Base-by-base conservation (phyloP, 1,139 yeast genomes). In the Suhomyces bribrorum region DNA sequence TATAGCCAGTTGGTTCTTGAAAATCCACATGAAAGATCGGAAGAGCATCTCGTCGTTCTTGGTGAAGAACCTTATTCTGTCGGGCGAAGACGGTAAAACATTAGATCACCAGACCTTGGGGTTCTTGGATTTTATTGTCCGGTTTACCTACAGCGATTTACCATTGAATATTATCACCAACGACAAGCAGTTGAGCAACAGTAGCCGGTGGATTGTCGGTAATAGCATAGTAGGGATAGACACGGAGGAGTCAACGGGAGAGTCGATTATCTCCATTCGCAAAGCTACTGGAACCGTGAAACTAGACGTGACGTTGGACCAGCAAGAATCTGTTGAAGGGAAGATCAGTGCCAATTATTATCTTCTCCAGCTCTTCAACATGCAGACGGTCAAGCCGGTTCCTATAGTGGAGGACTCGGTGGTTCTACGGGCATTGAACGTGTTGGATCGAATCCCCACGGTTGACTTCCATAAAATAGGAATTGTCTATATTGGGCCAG, bases 381-480 rank as follows among this genome's bases (percentile, higher is more conserved):
- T 52, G 16, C 42, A 41, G 3, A 44, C 41, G 7, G 34, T 49
- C 7, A 67, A 66, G 41, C 75, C 76, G 2, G 45, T 68, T 3
- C 69, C 75, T 0, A 47, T 70, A 7, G 47, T 72, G 12, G 72
- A 68, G 17, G 86, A 81, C 41, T 58, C 79, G 0, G 61, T 74
- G 1, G 69, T 79, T 0, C 56, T 61, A 7, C 68, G 95, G 29
- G 86, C 92, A 0, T 55, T 88, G 20, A 60, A 75, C 3, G 73
- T 83, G 5, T 68, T 88, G 44, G 96, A 88, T 54, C 63, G 90
- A 14, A 80, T 86, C 2, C 95, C 96, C 0, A 81, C 83, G 7
- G 86, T 85, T 8, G 86, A 83, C 37, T 83, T 83, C 50, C 89
- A 83, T 58, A 88, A 87, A 56, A 76, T 85, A 28, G 96, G 96